Conservation (phyloP, 345 rosid genomes). For the Ceriops tagal region DNA sequence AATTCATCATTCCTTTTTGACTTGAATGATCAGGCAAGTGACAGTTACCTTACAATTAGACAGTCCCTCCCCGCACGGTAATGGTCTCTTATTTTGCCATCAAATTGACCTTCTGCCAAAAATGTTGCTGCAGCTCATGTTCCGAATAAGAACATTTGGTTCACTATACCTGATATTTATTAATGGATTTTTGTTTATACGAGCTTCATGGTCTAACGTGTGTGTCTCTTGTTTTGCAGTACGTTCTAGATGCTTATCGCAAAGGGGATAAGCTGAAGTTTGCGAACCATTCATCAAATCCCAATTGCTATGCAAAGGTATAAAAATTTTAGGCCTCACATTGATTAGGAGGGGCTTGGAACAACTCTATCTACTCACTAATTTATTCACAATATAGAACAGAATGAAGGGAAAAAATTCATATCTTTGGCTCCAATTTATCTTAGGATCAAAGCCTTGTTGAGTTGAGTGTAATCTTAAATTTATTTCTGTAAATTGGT, state of each 20-base stretch:
- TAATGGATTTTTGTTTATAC: too few species aligned
- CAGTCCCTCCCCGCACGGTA: background rate
- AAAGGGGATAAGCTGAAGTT: conserved; percentile 98
- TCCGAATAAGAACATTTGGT: background rate
- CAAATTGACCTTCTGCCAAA: conserved; percentile 2
- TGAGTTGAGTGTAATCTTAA: background rate
- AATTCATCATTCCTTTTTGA: conserved; percentile 97
- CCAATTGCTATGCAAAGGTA: conserved; percentile 98
- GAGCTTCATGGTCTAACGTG: background rate
- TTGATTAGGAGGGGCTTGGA: too few species aligned
- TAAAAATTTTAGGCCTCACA: background rate
- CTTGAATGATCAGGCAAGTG: conserved; percentile 93
- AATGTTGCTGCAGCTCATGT: background rate
- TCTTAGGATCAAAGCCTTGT: too few species aligned
- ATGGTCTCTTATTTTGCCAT: background rate
- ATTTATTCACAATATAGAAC: too few species aligned
- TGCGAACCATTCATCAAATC: conserved; percentile 91
- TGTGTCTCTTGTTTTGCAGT: conserved; percentile 43
- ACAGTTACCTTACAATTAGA: background rate
- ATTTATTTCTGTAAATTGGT: conserved; percentile 9
- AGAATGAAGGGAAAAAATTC: too few species aligned
- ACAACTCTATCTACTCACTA: too few species aligned
- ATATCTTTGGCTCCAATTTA: too few species aligned
- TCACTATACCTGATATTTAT: background rate
- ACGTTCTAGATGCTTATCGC: conserved; percentile 91